These are phyloP conservation scores for Trametes elegans DNA, from an alignment of 768 basidiomycete genomes.

Conservation along the genomic window DNA sequence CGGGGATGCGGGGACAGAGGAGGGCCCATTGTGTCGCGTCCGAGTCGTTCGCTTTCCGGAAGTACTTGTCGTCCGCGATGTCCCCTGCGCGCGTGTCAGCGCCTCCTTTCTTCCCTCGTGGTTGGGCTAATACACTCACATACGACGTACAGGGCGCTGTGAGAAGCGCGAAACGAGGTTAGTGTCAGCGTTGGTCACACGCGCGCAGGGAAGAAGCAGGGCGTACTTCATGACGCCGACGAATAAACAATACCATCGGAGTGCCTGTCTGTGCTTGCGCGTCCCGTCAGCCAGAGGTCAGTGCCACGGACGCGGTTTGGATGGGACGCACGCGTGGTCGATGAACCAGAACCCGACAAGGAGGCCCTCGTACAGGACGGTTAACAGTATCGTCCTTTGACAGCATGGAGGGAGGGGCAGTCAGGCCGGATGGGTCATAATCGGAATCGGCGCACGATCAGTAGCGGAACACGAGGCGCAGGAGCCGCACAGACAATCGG, in stretches of 20 bases:
- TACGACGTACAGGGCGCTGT: conserved; percentile 80
- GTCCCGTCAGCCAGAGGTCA: conserved; percentile 27
- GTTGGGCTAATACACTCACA: conserved; percentile 50
- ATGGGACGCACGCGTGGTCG: conserved; percentile 72
- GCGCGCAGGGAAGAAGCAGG: background rate
- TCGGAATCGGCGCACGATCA: background rate
- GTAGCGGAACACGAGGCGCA: conserved; percentile 1
- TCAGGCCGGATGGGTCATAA: background rate
- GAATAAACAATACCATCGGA: conserved; percentile 83
- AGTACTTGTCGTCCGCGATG: conserved; percentile 90
- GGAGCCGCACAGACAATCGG: background rate
- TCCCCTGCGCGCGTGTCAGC: conserved; percentile 59
- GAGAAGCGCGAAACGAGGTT: conserved; percentile 1
- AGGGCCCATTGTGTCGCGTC: conserved; percentile 88
- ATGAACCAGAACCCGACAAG: conserved; percentile 95
- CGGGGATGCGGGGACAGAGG: conserved; percentile 64
- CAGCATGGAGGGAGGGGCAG: background rate
- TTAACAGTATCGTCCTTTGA: conserved; percentile 79
- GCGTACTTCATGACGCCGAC: conserved; percentile 83
- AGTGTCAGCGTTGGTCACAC: background rate
- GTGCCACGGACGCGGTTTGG: background rate
- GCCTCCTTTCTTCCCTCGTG: background rate
- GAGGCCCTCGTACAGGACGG: conserved; percentile 78
- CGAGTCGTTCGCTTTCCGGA: conserved; percentile 91
- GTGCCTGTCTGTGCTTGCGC: conserved; percentile 46